Evolutionary conservation across 257 asterid species (phyloP), one percentile per base, ranked within the genome.

Genomic region (Jasminum sambac): DNA sequence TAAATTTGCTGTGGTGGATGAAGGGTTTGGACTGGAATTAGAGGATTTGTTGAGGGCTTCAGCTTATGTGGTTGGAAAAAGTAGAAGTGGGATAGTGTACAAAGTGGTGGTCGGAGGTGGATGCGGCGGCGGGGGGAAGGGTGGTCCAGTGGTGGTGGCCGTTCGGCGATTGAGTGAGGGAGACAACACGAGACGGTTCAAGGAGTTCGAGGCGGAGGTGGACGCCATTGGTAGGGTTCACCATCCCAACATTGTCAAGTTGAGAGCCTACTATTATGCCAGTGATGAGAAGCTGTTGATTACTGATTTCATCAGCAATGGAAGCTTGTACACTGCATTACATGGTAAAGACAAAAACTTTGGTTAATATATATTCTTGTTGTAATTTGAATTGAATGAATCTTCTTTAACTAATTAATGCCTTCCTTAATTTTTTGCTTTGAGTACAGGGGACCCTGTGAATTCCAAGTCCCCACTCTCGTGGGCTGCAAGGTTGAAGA

Each of bases 41-140:
- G 99, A 95, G 80, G 99, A 95, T 87, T 80, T 95, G 77, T 75
- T 95, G 77, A 88, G 98, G 88, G 96, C 99, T 8, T 95, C 99
- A 5, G 99, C 99, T 68, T 91, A 91, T 78, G 98, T 91, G 13
- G 87, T 91, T 21, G 98, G 99, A n/a, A 95, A 95, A 68, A 89
- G 98, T 72, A 85, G 86, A 87, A 88, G 88, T 72, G 98, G 97
- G 63, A 95, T 91, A 76, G 93, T 91, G 78, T 95, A 95, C 66
- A 95, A 81, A 76, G 99, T 91, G 87, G 96, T 95, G 81, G 88
- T 75, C 8, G 94, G 92, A 0, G 79, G n/a, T n/a, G n/a, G n/a
- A n/a, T n/a, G n/a, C n/a, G n/a, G 89, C 1, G 82, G 88, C 17
- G 89, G 88, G 8, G 88, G 86, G 58, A 78, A 77, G 79, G 79